A percentile compares a stretch with the other conserved stretches of the same genome.
Evolutionary conservation across 2,329 filamentous ascomycete genomes (phyloP).

Genomic region (Aspergillus tubingensis): DNA sequence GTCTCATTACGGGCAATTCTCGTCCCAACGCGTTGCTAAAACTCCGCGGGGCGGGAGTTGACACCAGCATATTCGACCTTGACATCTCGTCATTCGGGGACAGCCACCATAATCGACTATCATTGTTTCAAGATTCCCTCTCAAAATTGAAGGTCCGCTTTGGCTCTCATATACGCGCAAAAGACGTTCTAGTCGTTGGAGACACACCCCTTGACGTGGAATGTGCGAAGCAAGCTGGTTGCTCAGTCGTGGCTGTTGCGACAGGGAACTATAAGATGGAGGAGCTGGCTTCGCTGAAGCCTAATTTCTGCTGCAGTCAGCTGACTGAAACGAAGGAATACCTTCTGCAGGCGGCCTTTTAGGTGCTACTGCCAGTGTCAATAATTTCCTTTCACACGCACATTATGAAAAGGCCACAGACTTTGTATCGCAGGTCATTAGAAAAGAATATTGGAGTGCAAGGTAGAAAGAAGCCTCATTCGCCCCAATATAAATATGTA

Average conservation of each 20-base stretch:
- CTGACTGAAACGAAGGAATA: slow-evolving; percentile 4
- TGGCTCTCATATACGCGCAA: slow-evolving; percentile 3
- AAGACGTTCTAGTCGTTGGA: slow-evolving; percentile 17
- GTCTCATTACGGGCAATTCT: slow-evolving; percentile 18
- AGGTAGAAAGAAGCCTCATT: neutral
- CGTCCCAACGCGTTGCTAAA: slow-evolving; percentile 17
- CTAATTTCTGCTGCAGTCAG: slow-evolving; percentile 3
- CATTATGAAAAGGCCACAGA: neutral
- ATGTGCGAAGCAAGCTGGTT: slow-evolving; percentile 17
- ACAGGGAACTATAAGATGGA: slow-evolving; percentile 18
- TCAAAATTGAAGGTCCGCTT: slow-evolving; percentile 5
- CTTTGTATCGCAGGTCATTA: neutral
- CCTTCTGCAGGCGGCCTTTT: neutral
- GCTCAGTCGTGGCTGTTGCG: slow-evolving; percentile 17
- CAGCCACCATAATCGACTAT: slow-evolving; percentile 13
- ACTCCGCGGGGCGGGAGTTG: slow-evolving; percentile 11
- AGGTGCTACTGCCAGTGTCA: neutral
- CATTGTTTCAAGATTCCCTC: slow-evolving; percentile 12
- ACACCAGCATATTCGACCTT: slow-evolving; percentile 16
- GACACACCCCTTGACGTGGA: slow-evolving; percentile 18
- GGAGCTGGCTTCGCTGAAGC: slow-evolving; percentile 13
- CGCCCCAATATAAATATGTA: too few species aligned
- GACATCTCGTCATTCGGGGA: slow-evolving; percentile 18
- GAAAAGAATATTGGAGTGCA: neutral
- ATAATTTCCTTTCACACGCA: neutral